Evolutionary conservation across 306 rosid genomes (phyloP).

Genomic region (Glycyrrhiza uralensis): DNA sequence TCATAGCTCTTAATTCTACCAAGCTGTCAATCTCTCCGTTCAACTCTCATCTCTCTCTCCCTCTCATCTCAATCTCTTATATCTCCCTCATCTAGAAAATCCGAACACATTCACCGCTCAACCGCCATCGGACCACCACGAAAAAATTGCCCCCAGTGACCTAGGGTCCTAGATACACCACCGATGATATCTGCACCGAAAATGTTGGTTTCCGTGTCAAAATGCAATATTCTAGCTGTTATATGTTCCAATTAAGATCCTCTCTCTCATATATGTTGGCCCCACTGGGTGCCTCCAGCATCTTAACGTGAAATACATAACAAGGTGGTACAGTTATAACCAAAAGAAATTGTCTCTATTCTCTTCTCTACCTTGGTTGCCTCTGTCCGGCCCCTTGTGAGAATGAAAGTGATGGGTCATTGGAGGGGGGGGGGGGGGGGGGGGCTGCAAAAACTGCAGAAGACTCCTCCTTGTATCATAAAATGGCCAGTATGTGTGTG

Average conservation of each 20-base stretch:
- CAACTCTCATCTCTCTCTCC: too few relatives aligned
- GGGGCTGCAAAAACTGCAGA: conserved; percentile 27
- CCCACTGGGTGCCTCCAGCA: not conserved
- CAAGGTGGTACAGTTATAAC: not conserved
- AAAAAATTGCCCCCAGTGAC: too few relatives aligned
- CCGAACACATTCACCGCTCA: too few relatives aligned
- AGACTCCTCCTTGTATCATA: conserved; percentile 32
- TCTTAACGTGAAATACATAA: not conserved
- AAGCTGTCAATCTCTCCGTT: too few relatives aligned
- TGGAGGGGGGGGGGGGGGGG: too few relatives aligned
- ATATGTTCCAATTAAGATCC: not conserved
- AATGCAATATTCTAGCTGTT: conserved; percentile 35
- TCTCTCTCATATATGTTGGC: too few relatives aligned
- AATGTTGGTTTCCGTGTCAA: conserved; percentile 7
- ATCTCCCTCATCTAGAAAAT: too few relatives aligned
- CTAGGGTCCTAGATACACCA: too few relatives aligned
- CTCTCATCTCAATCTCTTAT: too few relatives aligned
- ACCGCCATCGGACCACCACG: too few relatives aligned
- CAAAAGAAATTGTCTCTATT: conserved; percentile 17
- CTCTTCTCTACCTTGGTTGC: not conserved
- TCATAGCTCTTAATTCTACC: too few relatives aligned
- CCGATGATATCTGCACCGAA: too few relatives aligned
- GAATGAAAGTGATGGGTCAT: conserved; percentile 36
- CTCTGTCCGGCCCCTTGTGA: not conserved
- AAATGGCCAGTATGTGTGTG: conserved; percentile 20